Evolutionary conservation across 768 basidiomycete genomes (phyloP), one percentile per base, ranked within the genome.

Genomic region (Suillus luteus): DNA sequence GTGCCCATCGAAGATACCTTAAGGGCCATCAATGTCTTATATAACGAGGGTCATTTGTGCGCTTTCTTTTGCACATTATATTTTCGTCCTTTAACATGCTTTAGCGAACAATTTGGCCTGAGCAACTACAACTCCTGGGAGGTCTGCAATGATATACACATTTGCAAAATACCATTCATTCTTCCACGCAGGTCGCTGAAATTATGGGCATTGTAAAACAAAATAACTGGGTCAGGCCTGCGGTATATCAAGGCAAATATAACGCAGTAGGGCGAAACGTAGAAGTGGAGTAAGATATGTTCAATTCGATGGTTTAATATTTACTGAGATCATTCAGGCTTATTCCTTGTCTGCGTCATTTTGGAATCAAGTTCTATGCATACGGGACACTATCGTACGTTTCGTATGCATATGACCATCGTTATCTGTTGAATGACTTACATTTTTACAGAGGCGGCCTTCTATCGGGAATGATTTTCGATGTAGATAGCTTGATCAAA

Each of bases 11-110:
- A 80, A 52, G 80, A 76, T 14, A 85, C 83, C 0, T 64, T 85
- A 31, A 77, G 74, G 63, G 80, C 76, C 1, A 76, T 83, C 61
- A 73, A 86, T 69, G 75, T 81, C 12, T 68, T 84, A 24, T 75
- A 85, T 76, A 76, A 80, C 61, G 81, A 83, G 68, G 84, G 86
- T 4, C 77, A 82, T 67, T 85, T 86, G 70, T 82, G 74, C 64
- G 80, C 70, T 6, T 22, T 51, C 43, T 64, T 33, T 38, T 17
- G 19, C 55, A 8, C 49, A 35, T 33, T 38, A 24, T 1, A 46
- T n/a, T n/a, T 12, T 49, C n/a, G 19, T 35, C 14, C 35, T 24
- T 35, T 22, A 35, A 49, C 22, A 10, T n/a, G 27, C 49, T 31
- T 38, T 46, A 64, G 61, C 14, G 65, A 66, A 10, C 59, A 69